A percentile compares a stretch with the other conserved stretches of the same genome.
phyloP scores from a whole-genome alignment of 2,329 filamentous ascomycete genomes.

The Colletotrichum sp. region DNA sequence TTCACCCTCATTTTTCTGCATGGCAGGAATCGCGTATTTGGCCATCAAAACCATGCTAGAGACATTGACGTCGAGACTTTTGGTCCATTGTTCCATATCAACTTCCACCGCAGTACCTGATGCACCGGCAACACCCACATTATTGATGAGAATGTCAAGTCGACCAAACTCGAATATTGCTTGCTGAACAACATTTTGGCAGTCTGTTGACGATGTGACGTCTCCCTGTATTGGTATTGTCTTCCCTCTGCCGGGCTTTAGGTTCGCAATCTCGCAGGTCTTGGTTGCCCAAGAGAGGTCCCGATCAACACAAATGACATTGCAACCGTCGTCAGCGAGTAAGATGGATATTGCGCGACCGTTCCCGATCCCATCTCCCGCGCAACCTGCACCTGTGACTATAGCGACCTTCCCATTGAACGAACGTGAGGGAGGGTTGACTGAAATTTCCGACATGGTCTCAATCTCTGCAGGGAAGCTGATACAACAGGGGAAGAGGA shows the following conservation, averaged over 20 bases:
- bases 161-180: conserved; percentile 56
- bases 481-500: neutral
- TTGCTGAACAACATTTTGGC: conserved; percentile 42
- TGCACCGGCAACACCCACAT: conserved; percentile 66
- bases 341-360: conserved; percentile 63
- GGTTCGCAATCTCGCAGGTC: conserved; percentile 58
- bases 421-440: conserved; percentile 26
- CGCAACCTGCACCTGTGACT: conserved; percentile 63
- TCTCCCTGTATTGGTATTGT: conserved; percentile 53
- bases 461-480: neutral
- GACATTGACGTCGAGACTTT: conserved; percentile 51
- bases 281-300: conserved; percentile 52
- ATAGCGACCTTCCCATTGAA: conserved; percentile 45
- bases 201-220: conserved; percentile 60
- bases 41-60: conserved; percentile 23
- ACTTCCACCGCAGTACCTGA: conserved; percentile 64
- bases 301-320: conserved; percentile 64
- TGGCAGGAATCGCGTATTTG: conserved; percentile 19
- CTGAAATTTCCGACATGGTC: neutral
- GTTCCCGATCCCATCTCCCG: conserved; percentile 64
- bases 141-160: conserved; percentile 69
- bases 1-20: conserved; percentile 49
- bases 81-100: conserved; percentile 62
- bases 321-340: conserved; percentile 62
- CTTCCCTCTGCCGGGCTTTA: conserved; percentile 38